A percentile compares a stretch with the other conserved stretches of the same genome.
Evolutionary conservation across 1,139 yeast genomes (phyloP).

Genomic region (Lodderomyces parapsilosis): DNA sequence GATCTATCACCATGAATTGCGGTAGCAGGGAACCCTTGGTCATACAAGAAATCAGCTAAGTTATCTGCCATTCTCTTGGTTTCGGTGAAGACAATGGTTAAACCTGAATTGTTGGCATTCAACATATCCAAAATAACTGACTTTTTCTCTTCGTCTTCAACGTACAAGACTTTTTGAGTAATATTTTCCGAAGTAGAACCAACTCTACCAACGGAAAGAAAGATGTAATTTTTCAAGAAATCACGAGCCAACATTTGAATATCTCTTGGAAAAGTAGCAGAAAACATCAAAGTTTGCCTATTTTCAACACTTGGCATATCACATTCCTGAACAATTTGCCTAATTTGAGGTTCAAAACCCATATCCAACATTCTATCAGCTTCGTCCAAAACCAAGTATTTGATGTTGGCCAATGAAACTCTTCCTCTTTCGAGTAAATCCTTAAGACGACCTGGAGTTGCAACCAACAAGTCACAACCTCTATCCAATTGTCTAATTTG

Average conservation of each 20-base stretch:
- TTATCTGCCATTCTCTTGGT: constrained; percentile 98
- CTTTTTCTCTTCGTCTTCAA: constrained; percentile 94
- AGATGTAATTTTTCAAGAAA: constrained; percentile 91
- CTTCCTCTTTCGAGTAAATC: constrained; percentile 94
- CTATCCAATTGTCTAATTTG: constrained; percentile 88
- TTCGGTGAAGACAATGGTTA: constrained; percentile 94
- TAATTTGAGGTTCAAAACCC: constrained; percentile 99
- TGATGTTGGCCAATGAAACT: constrained; percentile 85
- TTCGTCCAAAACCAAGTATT: constrained; percentile 93
- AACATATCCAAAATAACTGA: constrained; percentile 87
- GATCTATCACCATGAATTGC: constrained; percentile 99
- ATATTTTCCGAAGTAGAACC: constrained; percentile 98
- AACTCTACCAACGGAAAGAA: constrained; percentile 96
- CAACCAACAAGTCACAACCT: constrained; percentile 95
- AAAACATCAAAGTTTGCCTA: constrained; percentile 97
- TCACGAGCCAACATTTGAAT: constrained; percentile 97
- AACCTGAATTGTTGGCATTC: constrained; percentile 72
- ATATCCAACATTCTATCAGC: constrained; percentile 99
- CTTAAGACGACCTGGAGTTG: constrained; percentile 98
- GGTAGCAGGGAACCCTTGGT: constrained; percentile 92
- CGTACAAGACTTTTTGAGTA: constrained; percentile 89
- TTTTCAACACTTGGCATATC: constrained; percentile 91
- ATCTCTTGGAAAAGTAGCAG: constrained; percentile 98
- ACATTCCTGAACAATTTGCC: constrained; percentile 96
- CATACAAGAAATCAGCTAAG: constrained; percentile 86